Evolutionary conservation across 306 rosid species (phyloP), one percentile per base, ranked within the genome.

Genomic region (Comarum palustre): DNA sequence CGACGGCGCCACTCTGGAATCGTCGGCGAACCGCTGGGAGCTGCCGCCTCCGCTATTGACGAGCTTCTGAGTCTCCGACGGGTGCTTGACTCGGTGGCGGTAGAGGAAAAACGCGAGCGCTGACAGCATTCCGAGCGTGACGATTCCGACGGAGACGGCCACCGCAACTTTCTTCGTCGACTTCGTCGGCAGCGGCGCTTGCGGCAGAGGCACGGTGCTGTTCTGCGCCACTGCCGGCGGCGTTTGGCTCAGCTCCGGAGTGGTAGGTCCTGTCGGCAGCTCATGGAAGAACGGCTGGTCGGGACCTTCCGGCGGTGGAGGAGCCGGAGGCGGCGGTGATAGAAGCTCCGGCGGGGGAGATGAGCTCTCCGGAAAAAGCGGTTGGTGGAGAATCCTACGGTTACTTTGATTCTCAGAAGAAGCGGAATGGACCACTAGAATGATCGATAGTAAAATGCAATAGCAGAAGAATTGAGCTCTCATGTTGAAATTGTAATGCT

Each of bases 61-160:
- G 17, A 93, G 94, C 68, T 91, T 87, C 34, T 84, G 87, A 6
- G 91, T 68, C 74, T 91, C 96, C 42, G 73, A 73, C 3, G 87
- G 87, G 60, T 85, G 92, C 73, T 83, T 91, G 24, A 78, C 86
- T 20, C 98, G 86, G 90, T 91, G 97, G 50, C 86, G 91, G 73
- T 85, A 94, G 61, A 94, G 68, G 58, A 90, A 94, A 77, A 91
- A 89, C 0, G 96, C 95, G 6, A 94, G 92, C 4, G 90, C 98
- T 1, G 98, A 89, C 51, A 94, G 86, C 98, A 94, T 94, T 9
- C 98, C 98, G 6, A 94, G 92, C 6, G 95, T 88, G 41, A 94
- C 97, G 27, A 94, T 84, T 38, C 94, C 96, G 12, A 94, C 98
- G 13, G 97, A 94, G 84, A 86, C 84, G 16, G 87, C 97, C 55